A percentile compares a stretch with the other conserved stretches of the same genome.
Evolutionary conservation across 108 stramenopile species (phyloP).

Genomic region (Mediolabrus comicus): DNA sequence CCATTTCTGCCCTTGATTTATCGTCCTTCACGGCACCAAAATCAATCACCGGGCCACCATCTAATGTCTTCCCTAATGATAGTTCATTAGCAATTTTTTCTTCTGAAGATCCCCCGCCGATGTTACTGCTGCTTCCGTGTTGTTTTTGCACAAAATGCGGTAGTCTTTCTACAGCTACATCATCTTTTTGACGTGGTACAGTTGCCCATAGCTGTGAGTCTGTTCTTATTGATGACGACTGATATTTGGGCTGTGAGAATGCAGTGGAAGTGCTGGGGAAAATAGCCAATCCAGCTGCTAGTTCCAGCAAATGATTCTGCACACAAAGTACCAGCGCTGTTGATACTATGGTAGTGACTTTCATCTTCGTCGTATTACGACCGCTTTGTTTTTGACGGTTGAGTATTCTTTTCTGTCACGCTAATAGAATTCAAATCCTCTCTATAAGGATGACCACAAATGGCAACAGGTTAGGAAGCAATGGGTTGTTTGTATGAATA

Average conservation of each 20-base stretch:
- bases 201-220: background rate
- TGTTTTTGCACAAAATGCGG: background rate
- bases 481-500: no score
- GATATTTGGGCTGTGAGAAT: background rate
- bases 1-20: conserved; percentile 70
- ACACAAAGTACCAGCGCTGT: background rate
- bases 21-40: conserved; percentile 76
- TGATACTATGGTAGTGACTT: background rate
- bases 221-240: background rate
- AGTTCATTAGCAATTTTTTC: conserved; percentile 64
- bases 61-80: conserved; percentile 61
- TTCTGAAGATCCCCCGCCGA: conserved; percentile 38
- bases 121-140: conserved; percentile 8
- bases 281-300: background rate
- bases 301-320: background rate
- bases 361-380: background rate
- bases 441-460: no score
- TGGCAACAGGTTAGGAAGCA: no score
- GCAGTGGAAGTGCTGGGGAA: background rate
- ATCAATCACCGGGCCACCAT: conserved; percentile 82
- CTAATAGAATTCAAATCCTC: no score
- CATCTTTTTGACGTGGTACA: background rate
- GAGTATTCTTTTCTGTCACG: no score
- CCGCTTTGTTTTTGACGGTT: background rate
- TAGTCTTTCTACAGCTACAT: background rate